phyloP scores from a whole-genome alignment of 441 rosid species.

The Populus hybrid region DNA sequence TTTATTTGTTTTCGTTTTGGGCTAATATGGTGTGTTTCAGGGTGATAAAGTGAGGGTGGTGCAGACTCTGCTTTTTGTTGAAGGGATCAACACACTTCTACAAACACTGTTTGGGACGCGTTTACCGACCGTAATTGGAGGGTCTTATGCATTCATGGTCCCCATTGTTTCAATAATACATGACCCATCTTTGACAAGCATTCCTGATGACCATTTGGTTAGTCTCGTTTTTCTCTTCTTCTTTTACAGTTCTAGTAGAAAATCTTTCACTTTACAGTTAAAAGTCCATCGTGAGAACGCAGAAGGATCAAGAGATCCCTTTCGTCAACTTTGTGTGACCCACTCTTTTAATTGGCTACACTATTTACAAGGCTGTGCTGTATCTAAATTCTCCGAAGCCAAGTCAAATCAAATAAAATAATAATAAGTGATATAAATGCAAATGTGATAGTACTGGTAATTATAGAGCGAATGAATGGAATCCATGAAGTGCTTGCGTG shows the following conservation, averaged over 20 bases:
- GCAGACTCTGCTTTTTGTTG: conserved; percentile 88
- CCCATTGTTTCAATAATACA: conserved; percentile 89
- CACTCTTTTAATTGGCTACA: conserved; percentile 20
- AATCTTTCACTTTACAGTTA: not conserved
- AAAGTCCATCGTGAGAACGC: not conserved
- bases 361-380: conserved; percentile 1
- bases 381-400: conserved; percentile 8
- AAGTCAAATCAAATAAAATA: conserved; percentile 14
- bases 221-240: conserved; percentile 26
- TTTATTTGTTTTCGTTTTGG: not conserved
- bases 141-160: conserved; percentile 97
- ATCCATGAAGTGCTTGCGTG: too few species aligned
- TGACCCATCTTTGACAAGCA: conserved; percentile 71
- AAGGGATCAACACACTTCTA: conserved; percentile 90
- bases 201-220: conserved; percentile 76
- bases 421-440: too few species aligned
- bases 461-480: not conserved
- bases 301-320: conserved; percentile 14
- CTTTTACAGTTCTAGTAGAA: conserved; percentile 18
- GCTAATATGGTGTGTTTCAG: conserved; percentile 34
- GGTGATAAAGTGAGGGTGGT: conserved; percentile 97
- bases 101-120: conserved; percentile 95
- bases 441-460: not conserved
- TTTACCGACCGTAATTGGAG: conserved; percentile 92
- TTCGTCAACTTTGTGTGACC: conserved; percentile 36